phyloP scores from a whole-genome alignment of 2,329 filamentous ascomycete species.

The Eutypa lata region DNA sequence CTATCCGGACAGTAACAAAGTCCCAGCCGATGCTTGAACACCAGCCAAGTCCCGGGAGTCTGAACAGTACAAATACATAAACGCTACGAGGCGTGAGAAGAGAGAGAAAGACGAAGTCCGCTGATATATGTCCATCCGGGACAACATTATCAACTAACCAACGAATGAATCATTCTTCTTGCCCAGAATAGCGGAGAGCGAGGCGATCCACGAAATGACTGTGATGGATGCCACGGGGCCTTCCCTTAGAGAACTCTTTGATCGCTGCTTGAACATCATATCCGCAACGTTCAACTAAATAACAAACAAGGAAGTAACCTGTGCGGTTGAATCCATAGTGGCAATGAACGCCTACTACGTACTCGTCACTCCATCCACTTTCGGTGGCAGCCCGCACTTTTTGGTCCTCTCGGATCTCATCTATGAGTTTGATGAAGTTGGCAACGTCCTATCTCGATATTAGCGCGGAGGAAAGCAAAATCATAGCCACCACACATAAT shows the following conservation, averaged over 20 bases:
- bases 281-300: slow-evolving; percentile 78
- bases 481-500: too few species aligned
- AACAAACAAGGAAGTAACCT: slow-evolving; percentile 85
- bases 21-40: background rate
- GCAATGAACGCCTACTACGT: slow-evolving; percentile 79
- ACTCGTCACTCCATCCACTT: slow-evolving; percentile 20
- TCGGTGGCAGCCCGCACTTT: slow-evolving; percentile 40
- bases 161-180: background rate
- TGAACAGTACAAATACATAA: background rate
- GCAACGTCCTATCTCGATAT: slow-evolving; percentile 40
- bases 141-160: too few species aligned
- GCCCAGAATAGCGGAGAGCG: slow-evolving; percentile 67
- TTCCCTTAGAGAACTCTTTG: slow-evolving; percentile 67
- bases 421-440: slow-evolving; percentile 54
- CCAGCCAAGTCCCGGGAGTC: background rate
- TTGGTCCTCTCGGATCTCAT: slow-evolving; percentile 57
- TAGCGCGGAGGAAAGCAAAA: background rate
- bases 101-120: background rate
- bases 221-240: slow-evolving; percentile 84
- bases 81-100: background rate
- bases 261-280: slow-evolving; percentile 74
- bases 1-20: background rate
- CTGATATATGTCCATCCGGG: too few species aligned
- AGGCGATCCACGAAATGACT: slow-evolving; percentile 84
- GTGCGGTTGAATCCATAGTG: slow-evolving; percentile 96